These are phyloP conservation scores for Sporisorium graminicola DNA, from an alignment of 1,284 basidiomycete species.

Conservation along the genomic window DNA sequence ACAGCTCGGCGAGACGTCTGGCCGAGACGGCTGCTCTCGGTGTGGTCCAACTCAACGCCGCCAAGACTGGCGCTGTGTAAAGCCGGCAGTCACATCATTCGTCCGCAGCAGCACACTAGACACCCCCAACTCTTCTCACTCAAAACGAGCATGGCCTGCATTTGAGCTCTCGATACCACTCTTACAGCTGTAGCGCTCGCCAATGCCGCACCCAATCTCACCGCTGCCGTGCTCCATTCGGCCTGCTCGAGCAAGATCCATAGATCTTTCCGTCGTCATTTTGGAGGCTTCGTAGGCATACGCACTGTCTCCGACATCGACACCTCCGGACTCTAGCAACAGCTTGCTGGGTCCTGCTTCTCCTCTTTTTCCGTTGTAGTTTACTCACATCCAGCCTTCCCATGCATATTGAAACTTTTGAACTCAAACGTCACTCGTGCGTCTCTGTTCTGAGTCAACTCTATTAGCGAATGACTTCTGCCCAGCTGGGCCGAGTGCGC, in stretches of 20 bases:
- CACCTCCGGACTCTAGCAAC: neutral
- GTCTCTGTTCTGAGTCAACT: neutral
- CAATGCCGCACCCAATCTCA: constrained; percentile 6
- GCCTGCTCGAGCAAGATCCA: neutral
- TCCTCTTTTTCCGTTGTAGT: constrained; percentile 21
- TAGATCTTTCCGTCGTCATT: neutral
- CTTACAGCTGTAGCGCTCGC: constrained; percentile 1
- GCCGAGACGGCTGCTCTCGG: constrained; percentile 73
- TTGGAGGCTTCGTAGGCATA: neutral
- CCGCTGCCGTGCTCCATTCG: neutral
- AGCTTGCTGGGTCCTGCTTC: constrained; percentile 13
- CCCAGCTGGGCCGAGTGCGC: neutral
- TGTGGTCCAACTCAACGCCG: constrained; percentile 65
- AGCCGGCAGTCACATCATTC: constrained; percentile 2
- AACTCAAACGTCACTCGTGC: neutral
- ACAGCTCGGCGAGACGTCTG: constrained; percentile 69
- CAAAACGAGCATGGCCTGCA: constrained; percentile 25
- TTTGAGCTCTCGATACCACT: constrained; percentile 25
- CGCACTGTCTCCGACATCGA: constrained; percentile 1
- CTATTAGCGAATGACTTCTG: neutral
- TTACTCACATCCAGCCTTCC: constrained; percentile 17
- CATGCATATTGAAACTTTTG: constrained; percentile 21
- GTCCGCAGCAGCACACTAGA: neutral
- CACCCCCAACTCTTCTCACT: neutral
- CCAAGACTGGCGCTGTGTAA: constrained; percentile 60